Evolutionary conservation across 2,329 filamentous ascomycete genomes (phyloP), one percentile per base, ranked within the genome.

Genomic region (Monilinia aucupariae): DNA sequence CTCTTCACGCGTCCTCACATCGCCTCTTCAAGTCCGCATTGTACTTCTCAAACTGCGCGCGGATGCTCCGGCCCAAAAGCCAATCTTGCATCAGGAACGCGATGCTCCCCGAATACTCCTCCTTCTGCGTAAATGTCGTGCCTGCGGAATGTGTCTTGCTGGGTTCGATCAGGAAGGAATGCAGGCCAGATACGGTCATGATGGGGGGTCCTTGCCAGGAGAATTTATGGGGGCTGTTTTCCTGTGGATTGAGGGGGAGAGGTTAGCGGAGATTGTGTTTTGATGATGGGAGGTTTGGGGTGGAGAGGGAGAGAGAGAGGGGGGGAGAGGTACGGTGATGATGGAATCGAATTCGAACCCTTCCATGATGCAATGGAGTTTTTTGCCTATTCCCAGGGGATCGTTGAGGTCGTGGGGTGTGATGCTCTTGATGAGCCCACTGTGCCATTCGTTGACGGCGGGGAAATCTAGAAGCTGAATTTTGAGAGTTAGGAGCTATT

Each of bases 381-480:
- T 49, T 9, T 56, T 30, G 41, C 39, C 32, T 2, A 61, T 17
- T 8, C 50, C 9, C 5, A 61, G 20, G 1, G 41, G 27, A 27
- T 55, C 17, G 13, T 22, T 27, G 12, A 4, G 20, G 1, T 39
- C 39, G 41, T 45, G 3, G 4, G 32, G 32, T 12, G 41, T 56
- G 30, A 61, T 61, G 2, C 30, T 49, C 17, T 62, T 55, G 15
- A 61, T 30, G 4, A 37, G 22, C 25, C 59, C 39, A 0, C 12
- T 34, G 13, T 61, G 41, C 39, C 41, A 55, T 48, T 61, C 30
- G 7, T 10, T 13, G 7, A 54, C 5, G 6, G 30, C 15, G 4
- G 50, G 8, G 10, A 48, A 55, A 27, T 61, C 59, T 0, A 61
- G 41, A 37, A 61, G 48, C 59, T 61, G 37, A 9, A 22, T 12